Percentiles rank a stretch among this genome's conserved stretches.
Evolutionary conservation across 108 stramenopile species (phyloP).

Genomic region (Epithemia pelagica): DNA sequence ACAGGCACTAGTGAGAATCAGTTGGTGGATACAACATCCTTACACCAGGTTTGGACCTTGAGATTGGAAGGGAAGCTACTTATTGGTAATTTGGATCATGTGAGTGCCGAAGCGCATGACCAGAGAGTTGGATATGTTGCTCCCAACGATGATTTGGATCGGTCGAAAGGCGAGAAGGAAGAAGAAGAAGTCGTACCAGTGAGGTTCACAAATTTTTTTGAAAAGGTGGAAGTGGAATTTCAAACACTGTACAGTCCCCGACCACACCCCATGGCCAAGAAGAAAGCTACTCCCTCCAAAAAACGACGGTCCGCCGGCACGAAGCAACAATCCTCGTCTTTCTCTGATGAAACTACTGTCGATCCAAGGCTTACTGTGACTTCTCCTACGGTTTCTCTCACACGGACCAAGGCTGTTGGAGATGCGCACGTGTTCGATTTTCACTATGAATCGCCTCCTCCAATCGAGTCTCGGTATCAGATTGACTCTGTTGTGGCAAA

Average conservation of each 20-base stretch:
- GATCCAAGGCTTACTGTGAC: conserved; percentile 17
- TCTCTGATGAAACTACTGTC: conserved; percentile 1
- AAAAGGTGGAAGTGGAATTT: conserved; percentile 52
- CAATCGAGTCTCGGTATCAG: conserved; percentile 30
- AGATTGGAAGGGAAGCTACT: conserved; percentile 70
- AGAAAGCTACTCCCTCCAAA: conserved; percentile 21
- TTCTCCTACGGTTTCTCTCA: conserved; percentile 20
- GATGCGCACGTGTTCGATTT: conserved; percentile 65
- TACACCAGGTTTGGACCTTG: conserved; percentile 38
- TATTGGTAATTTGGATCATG: conserved; percentile 63
- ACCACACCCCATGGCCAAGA: conserved; percentile 1
- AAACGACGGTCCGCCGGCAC: neutral
- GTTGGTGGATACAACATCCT: too few species aligned
- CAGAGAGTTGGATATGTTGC: conserved; percentile 14
- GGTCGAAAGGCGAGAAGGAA: conserved; percentile 26
- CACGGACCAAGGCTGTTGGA: conserved; percentile 8
- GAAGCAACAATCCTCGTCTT: neutral
- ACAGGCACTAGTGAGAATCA: neutral
- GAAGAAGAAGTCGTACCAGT: conserved; percentile 52
- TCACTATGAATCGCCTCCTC: conserved; percentile 27
- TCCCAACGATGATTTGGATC: conserved; percentile 18
- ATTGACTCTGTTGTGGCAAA: conserved; percentile 16
- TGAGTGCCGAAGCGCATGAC: conserved; percentile 46
- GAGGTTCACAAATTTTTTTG: conserved; percentile 73
- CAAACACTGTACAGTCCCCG: conserved; percentile 39